phyloP scores from a whole-genome alignment of 352 stramenopile species.

The Phytopythium mirpurense region DNA sequence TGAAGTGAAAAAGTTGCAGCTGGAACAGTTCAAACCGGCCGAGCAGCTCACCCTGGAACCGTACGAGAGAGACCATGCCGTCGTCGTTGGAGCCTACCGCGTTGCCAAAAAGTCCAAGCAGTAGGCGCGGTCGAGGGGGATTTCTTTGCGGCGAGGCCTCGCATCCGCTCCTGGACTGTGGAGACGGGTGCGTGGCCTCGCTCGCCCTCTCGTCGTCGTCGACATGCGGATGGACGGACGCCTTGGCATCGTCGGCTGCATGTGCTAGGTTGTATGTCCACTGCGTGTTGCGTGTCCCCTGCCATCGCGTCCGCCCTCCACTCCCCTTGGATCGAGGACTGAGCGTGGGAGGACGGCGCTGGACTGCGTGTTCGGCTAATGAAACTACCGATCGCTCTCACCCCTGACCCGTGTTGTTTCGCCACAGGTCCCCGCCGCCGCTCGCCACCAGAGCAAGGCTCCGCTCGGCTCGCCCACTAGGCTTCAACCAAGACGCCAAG shows the following conservation, averaged over 20 bases:
- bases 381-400: constrained; percentile 1
- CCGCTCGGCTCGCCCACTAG: not conserved
- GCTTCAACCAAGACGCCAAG: not conserved
- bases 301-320: not conserved
- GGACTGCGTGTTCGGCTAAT: constrained; percentile 1
- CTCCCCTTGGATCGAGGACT: not conserved
- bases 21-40: constrained; percentile 97
- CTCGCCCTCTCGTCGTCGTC: not conserved
- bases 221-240: not conserved
- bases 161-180: not conserved
- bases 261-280: constrained; percentile 4
- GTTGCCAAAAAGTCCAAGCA: constrained; percentile 93
- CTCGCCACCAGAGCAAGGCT: not conserved
- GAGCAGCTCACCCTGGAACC: constrained; percentile 99
- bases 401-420: constrained; percentile 1
- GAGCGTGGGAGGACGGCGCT: not conserved
- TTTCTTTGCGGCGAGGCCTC: not conserved
- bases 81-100: constrained; percentile 97
- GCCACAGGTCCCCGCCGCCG: not conserved
- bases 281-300: constrained; percentile 1
- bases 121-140: constrained; percentile 22
- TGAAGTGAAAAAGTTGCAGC: constrained; percentile 97
- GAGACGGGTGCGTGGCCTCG: not conserved
- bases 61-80: constrained; percentile 99
- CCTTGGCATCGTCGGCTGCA: constrained; percentile 5